Base-by-base conservation (phyloP, 2,329 filamentous ascomycete genomes). In the Colletotrichum phormii region DNA sequence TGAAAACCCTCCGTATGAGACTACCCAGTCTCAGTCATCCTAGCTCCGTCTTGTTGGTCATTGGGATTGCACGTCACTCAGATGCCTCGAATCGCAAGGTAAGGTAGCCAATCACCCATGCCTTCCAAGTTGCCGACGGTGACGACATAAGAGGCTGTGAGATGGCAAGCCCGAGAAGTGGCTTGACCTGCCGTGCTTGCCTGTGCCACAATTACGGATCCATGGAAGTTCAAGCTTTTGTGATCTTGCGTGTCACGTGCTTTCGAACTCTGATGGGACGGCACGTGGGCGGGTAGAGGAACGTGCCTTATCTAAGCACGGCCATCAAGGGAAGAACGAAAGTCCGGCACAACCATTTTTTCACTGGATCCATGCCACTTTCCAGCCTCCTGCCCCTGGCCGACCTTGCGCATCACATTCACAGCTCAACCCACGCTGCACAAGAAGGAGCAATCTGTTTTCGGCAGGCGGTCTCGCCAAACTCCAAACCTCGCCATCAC, bases 401-500 rank as follows among this genome's bases (percentile, higher is more conserved):
- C 55, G 57, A 49, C 24, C 33, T 67, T 35, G 54, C 54, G 54
- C 35, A 58, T 58, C 69, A 42, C 59, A 69, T 69, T 69, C 42
- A 33, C 64, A 63, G 51, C 37, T 68, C 37, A 53, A 53, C 13
- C 8, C 9, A 37, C 61, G 33, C 29, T 26, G 49, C 61, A 53
- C 31, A 46, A 49, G 31, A 64, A 64, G 69, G 59, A 54, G 59
- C 31, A 54, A 59, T 65, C 61, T 72, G 58, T 37, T 64, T 74
- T 67, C 46, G 68, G 73, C 59, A 74, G 73, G 73, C 73, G 71
- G 73, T 74, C 71, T 71, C 51, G 53, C 51, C 66, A 61, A 63
- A 51, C 62, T 46, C 60, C 73, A 73, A 67, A 73, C 66, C 53
- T 68, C 61, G 55, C 49, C 49, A 46, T 13, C 49, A 53, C 64